Base-by-base conservation (phyloP, 1,139 yeast species). In the Magnusiomyces fungicola region DNA sequence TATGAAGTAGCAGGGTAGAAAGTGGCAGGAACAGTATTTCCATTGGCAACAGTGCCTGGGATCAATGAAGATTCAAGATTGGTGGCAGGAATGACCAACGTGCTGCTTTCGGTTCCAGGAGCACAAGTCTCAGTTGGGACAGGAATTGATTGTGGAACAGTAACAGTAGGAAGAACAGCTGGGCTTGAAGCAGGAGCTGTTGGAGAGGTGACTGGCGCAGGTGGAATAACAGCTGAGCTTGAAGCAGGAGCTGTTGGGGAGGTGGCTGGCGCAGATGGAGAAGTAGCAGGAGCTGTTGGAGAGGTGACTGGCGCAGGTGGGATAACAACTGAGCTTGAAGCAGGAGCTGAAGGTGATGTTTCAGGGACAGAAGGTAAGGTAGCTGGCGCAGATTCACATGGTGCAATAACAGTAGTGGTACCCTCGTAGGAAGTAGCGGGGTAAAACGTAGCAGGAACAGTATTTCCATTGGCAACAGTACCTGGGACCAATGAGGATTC, bases 361-460 rank as follows among this genome's bases (percentile, higher is more conserved):
- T 21, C 39, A 7, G 39, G 16, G 19, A 22, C 39, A 34, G 39
- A 19, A 4, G 19, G 22, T 3, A 22, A 16, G 4, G 39, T 14
- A 34, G 21, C 39, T 6, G 39, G 16, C 3, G 22, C 39, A 3
- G 21, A 7, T 16, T n/a, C n/a, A n/a, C n/a, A n/a, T n/a, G n/a
- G n/a, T n/a, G n/a, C n/a, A n/a, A n/a, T n/a, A n/a, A n/a, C n/a
- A n/a, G n/a, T n/a, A n/a, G n/a, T n/a, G n/a, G n/a, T n/a, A n/a
- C n/a, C n/a, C n/a, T n/a, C 10, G 36, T n/a, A n/a, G n/a, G n/a
- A n/a, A n/a, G 33, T 43, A 21, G 29, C 46, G 7, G 25, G 46
- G 24, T n/a, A 16, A 23, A 46, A 45, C 19, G 52, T 42, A 9
- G 50, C 45, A 25, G 45, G 47, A 32, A 42, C 38, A 14, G 52